A percentile compares a stretch with the other conserved stretches of the same genome.
phyloP scores from a whole-genome alignment of 768 basidiomycete species.

The Solioccasus polychromus region DNA sequence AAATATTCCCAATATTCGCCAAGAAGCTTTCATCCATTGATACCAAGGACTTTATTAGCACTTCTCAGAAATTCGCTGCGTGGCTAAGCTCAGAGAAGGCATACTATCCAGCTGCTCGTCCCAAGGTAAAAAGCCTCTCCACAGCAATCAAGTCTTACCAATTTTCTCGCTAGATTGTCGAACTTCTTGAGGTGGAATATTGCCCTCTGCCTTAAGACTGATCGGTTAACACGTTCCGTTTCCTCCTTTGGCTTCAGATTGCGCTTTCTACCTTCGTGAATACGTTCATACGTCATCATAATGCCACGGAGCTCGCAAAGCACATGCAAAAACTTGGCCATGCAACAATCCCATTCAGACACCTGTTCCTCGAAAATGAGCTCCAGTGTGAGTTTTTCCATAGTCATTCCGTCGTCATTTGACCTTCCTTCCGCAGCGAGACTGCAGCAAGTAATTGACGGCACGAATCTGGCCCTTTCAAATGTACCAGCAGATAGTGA shows the following conservation, averaged over 20 bases:
- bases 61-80: constrained; percentile 36
- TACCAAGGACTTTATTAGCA: constrained; percentile 16
- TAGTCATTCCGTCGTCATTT: background rate
- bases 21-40: constrained; percentile 33
- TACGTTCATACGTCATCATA: constrained; percentile 5
- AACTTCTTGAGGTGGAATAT: constrained; percentile 44
- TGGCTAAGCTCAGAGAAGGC: constrained; percentile 50
- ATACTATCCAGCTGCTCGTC: constrained; percentile 50
- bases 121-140: constrained; percentile 38
- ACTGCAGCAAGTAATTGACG: constrained; percentile 15
- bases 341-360: constrained; percentile 19
- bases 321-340: constrained; percentile 18
- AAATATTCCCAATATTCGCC: constrained; percentile 35
- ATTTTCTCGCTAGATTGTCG: constrained; percentile 43
- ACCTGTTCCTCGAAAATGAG: constrained; percentile 19
- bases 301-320: constrained; percentile 3
- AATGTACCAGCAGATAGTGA: background rate
- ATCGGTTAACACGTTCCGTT: background rate
- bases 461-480: constrained; percentile 7
- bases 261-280: constrained; percentile 18
- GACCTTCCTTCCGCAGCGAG: constrained; percentile 13
- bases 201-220: background rate
- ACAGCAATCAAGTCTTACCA: constrained; percentile 1
- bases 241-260: constrained; percentile 15
- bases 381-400: constrained; percentile 19